Evolutionary conservation across 148 eudicot species (phyloP).

Genomic region (Talinum fruticosum): DNA sequence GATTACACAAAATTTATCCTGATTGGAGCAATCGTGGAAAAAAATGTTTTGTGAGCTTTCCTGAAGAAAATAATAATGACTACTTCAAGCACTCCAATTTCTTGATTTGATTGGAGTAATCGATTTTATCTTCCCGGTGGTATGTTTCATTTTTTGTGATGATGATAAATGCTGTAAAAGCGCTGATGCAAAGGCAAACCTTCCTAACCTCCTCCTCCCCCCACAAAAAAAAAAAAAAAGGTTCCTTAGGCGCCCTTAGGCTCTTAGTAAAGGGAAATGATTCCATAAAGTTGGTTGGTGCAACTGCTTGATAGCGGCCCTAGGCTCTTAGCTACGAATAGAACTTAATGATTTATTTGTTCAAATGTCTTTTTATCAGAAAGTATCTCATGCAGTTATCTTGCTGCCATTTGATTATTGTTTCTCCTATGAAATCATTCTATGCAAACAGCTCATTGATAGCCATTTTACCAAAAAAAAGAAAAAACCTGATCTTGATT

Average conservation of each 20-base stretch:
- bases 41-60: too few relatives aligned
- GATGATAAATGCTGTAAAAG: not conserved
- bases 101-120: constrained; percentile 90
- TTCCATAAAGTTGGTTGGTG: not conserved
- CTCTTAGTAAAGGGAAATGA: not conserved
- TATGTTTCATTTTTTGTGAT: constrained; percentile 24
- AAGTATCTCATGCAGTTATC: not conserved
- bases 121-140: constrained; percentile 80
- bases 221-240: too few relatives aligned
- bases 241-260: not conserved
- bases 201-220: not conserved
- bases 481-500: not conserved
- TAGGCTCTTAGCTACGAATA: not conserved
- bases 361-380: not conserved
- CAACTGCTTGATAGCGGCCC: not conserved
- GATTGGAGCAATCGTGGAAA: too few relatives aligned
- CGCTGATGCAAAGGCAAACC: not conserved
- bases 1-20: too few relatives aligned
- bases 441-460: not conserved
- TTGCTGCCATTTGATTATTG: not conserved
- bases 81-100: constrained; percentile 39
- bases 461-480: not conserved
- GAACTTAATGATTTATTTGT: not conserved
- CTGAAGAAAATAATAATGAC: too few relatives aligned
- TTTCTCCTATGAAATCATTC: not conserved